These are phyloP conservation scores for Tricladium varicosporioides DNA, from an alignment of 2,329 filamentous ascomycete genomes.

Conservation along the genomic window DNA sequence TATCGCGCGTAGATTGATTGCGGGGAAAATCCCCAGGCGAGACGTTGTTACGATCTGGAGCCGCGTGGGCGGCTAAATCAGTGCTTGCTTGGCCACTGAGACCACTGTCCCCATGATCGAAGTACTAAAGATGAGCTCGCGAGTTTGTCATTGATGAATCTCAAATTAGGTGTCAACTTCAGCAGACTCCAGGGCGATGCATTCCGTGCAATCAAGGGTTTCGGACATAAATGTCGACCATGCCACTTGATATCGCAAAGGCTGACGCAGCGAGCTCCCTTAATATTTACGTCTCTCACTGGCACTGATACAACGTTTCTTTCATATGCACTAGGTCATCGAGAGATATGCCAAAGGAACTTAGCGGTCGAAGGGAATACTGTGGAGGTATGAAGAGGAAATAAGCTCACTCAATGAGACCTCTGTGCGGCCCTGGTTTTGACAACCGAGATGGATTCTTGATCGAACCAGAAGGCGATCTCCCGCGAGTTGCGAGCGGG, in stretches of 20 bases:
- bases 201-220: not conserved
- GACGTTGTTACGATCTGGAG: not conserved
- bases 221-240: not conserved
- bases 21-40: constrained; percentile 10
- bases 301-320: not conserved
- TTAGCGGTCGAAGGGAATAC: not conserved
- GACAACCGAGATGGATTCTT: too few species aligned
- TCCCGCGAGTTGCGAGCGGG: too few species aligned
- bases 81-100: not conserved
- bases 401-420: not conserved
- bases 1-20: constrained; percentile 13
- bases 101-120: not conserved
- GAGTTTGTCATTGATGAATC: not conserved
- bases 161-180: not conserved
- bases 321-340: not conserved
- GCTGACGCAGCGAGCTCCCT: too few species aligned
- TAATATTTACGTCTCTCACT: too few species aligned
- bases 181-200: not conserved
- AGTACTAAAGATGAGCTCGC: not conserved
- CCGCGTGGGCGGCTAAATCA: constrained; percentile 14
- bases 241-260: not conserved
- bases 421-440: not conserved
- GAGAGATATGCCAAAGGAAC: not conserved
- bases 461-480: too few species aligned
- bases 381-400: not conserved